A percentile compares a stretch with the other conserved stretches of the same genome.
Conservation (phyloP, 352 stramenopile genomes). For the Chrysophaeum taylorii region DNA sequence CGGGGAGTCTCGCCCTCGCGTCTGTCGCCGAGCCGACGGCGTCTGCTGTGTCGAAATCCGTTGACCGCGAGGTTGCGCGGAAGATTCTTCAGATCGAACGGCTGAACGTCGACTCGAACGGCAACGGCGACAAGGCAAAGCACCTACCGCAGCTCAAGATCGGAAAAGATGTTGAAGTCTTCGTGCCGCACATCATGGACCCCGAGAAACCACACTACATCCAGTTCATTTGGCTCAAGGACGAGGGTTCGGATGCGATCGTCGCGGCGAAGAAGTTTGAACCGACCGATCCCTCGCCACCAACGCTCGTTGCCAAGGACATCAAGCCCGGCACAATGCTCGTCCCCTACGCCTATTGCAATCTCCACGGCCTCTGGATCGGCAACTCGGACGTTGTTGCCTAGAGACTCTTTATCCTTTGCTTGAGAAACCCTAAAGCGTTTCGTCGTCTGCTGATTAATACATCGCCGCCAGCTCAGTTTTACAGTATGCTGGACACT, state of each 20-base stretch:
- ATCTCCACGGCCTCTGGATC: constrained; percentile 29
- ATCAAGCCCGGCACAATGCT: constrained; percentile 14
- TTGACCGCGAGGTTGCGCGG: neutral
- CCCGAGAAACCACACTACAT: constrained; percentile 18
- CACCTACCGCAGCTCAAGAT: constrained; percentile 21
- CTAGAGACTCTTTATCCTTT: too few species aligned
- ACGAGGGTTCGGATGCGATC: constrained; percentile 22
- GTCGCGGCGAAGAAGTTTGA: constrained; percentile 23
- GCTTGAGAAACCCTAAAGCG: too few species aligned
- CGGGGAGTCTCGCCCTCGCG: too few species aligned
- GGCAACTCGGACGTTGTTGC: neutral
- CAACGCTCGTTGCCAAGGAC: constrained; percentile 15
- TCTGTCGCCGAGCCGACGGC: neutral
- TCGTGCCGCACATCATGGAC: constrained; percentile 28
- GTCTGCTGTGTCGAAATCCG: neutral
- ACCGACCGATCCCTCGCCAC: constrained; percentile 22
- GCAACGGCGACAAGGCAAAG: constrained; percentile 17
- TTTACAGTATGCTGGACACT: too few species aligned
- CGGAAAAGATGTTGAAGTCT: constrained; percentile 17
- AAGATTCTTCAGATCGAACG: constrained; percentile 12
- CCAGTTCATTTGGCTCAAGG: constrained; percentile 31
- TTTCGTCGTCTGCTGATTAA: too few species aligned
- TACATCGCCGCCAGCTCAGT: too few species aligned
- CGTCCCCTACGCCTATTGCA: constrained; percentile 24
- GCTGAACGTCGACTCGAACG: constrained; percentile 12